Evolutionary conservation across 2,329 filamentous ascomycete genomes (phyloP).

Genomic region (Monosporascus cannonballus): DNA sequence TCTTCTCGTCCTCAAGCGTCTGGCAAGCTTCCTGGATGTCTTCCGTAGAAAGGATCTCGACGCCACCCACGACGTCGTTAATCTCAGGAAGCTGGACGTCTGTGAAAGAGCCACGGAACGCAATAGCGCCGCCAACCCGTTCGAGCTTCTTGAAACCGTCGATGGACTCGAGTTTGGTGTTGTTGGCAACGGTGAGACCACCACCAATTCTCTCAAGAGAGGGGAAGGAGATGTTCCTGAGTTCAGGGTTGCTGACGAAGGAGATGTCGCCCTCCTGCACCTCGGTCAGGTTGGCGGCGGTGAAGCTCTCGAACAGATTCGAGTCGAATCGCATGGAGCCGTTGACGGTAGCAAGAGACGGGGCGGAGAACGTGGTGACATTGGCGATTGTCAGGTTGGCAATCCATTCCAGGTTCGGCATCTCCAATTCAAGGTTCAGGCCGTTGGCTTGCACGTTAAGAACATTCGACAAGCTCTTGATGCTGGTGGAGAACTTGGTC

Average conservation of each 20-base stretch:
- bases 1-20: conserved; percentile 41
- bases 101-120: conserved; percentile 78
- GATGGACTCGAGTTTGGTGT: conserved; percentile 65
- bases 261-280: conserved; percentile 55
- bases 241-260: conserved; percentile 55
- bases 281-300: conserved; percentile 63
- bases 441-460: conserved; percentile 79
- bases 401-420: conserved; percentile 74
- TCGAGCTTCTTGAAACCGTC: conserved; percentile 62
- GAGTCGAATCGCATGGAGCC: conserved; percentile 79
- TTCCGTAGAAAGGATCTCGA: conserved; percentile 61
- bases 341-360: conserved; percentile 66
- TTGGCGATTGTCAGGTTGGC: conserved; percentile 79
- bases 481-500: conserved; percentile 66
- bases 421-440: conserved; percentile 59
- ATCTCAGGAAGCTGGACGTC: conserved; percentile 63
- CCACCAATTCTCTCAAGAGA: conserved; percentile 63
- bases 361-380: conserved; percentile 66
- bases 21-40: conserved; percentile 53
- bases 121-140: conserved; percentile 71
- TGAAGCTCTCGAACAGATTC: conserved; percentile 61
- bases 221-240: conserved; percentile 72
- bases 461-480: conserved; percentile 66
- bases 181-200: conserved; percentile 81
- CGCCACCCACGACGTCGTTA: conserved; percentile 63